Conservation (phyloP, 164 flowering plant species). For the Dillenia turbinata region DNA sequence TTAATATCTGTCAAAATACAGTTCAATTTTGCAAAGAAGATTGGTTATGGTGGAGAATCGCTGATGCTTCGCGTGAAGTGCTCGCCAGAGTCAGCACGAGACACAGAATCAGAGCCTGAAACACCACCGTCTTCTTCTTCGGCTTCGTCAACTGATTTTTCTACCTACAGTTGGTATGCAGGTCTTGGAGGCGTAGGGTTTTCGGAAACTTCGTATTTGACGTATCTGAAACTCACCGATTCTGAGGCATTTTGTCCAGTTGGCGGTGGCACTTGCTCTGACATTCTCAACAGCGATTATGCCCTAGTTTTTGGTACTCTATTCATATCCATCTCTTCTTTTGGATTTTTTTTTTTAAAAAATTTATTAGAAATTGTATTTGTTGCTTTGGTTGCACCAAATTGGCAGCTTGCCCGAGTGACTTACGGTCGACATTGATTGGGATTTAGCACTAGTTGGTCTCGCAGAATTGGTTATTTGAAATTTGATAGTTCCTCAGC, state of each 20-base stretch:
- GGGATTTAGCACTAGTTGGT: too few species aligned
- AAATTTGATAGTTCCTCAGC: too few species aligned
- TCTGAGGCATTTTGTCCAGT: slow-evolving; percentile 79
- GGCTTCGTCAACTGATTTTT: slow-evolving; percentile 20
- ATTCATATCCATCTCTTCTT: neutral
- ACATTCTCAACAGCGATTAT: slow-evolving; percentile 79
- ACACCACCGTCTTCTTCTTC: slow-evolving; percentile 16
- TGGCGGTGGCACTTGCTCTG: slow-evolving; percentile 70
- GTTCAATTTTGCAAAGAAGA: slow-evolving; percentile 6
- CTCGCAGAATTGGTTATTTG: too few species aligned
- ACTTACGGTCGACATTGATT: too few species aligned
- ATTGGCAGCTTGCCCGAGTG: too few species aligned
- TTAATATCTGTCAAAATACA: neutral
- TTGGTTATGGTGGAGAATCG: slow-evolving; percentile 16
- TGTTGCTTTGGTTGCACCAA: too few species aligned
- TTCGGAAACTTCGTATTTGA: slow-evolving; percentile 76
- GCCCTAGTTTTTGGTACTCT: slow-evolving; percentile 69
- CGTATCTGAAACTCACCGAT: slow-evolving; percentile 68
- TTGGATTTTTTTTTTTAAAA: neutral
- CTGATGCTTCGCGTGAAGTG: slow-evolving; percentile 35
- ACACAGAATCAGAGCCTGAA: slow-evolving; percentile 14
- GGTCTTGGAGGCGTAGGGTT: slow-evolving; percentile 75
- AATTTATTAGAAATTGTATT: neutral
- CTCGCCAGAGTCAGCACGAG: slow-evolving; percentile 14
- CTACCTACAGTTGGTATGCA: slow-evolving; percentile 60